A percentile compares a stretch with the other conserved stretches of the same genome.
phyloP scores from a whole-genome alignment of 2,329 filamentous ascomycete genomes.

The Cucurbitaria berberidis region DNA sequence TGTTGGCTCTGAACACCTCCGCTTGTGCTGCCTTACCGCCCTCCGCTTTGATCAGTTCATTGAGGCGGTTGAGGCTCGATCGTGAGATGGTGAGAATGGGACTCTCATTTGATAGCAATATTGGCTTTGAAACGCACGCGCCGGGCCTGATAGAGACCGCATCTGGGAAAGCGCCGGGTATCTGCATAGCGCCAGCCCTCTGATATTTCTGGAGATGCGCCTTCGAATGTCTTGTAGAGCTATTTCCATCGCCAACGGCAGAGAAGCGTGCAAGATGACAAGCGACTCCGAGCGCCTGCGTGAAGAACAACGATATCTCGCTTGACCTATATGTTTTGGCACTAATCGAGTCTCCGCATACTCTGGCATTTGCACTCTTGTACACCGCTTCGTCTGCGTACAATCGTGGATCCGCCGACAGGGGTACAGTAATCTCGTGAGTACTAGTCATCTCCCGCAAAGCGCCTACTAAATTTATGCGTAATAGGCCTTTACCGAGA shows the following conservation, averaged over 20 bases:
- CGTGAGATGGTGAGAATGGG: slow-evolving; percentile 85
- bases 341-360: slow-evolving; percentile 81
- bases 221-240: slow-evolving; percentile 71
- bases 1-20: slow-evolving; percentile 86
- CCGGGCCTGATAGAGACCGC: slow-evolving; percentile 52
- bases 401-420: slow-evolving; percentile 70
- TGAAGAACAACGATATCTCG: slow-evolving; percentile 78
- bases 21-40: slow-evolving; percentile 70
- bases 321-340: slow-evolving; percentile 72
- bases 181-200: slow-evolving; percentile 36
- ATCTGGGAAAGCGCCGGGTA: slow-evolving; percentile 63
- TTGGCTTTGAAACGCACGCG: slow-evolving; percentile 62
- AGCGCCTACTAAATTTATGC: slow-evolving; percentile 61
- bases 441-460: slow-evolving; percentile 38
- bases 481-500: slow-evolving; percentile 68
- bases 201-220: slow-evolving; percentile 65
- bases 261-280: slow-evolving; percentile 88
- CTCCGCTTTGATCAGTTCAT: slow-evolving; percentile 69
- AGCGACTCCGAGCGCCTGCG: slow-evolving; percentile 73
- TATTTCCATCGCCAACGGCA: slow-evolving; percentile 59
- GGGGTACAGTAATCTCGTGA: slow-evolving; percentile 56
- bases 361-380: slow-evolving; percentile 63
- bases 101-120: slow-evolving; percentile 90
- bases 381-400: slow-evolving; percentile 53
- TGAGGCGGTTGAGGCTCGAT: slow-evolving; percentile 79